These are phyloP conservation scores for Curvularia hawaiiensis DNA, from an alignment of 2,329 filamentous ascomycete species.

Conservation along the genomic window DNA sequence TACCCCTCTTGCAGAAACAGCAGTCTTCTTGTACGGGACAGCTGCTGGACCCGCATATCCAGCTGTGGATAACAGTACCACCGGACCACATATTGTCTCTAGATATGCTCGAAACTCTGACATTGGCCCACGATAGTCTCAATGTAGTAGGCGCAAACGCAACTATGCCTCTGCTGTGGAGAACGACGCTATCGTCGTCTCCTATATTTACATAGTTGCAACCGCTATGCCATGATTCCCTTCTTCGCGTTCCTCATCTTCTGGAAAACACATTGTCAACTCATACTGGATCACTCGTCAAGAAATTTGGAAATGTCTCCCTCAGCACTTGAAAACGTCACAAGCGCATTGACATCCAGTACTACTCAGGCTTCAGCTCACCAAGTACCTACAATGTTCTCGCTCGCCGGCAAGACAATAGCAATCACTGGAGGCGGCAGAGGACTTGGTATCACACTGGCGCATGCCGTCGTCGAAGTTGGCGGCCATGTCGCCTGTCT, in stretches of 20 bases:
- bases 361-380: neutral
- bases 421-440: slow-evolving; percentile 59
- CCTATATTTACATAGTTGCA: neutral
- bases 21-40: neutral
- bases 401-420: slow-evolving; percentile 43
- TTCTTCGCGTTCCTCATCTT: neutral
- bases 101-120: neutral
- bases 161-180: neutral
- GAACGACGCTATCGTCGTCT: neutral
- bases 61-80: neutral
- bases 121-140: slow-evolving; percentile 1
- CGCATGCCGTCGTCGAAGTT: slow-evolving; percentile 56
- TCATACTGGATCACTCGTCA: neutral
- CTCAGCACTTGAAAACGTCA: slow-evolving; percentile 2
- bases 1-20: slow-evolving; percentile 2
- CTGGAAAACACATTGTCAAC: neutral
- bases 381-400: slow-evolving; percentile 13
- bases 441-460: slow-evolving; percentile 58
- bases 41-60: neutral
- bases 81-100: neutral
- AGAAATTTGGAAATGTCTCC: slow-evolving; percentile 1
- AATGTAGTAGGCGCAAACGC: slow-evolving; percentile 1
- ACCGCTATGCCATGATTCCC: neutral
- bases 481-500: slow-evolving; percentile 57
- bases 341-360: slow-evolving; percentile 2